These are phyloP conservation scores for Microdochium bolleyi DNA, from an alignment of 2,329 filamentous ascomycete species.

Conservation along the genomic window DNA sequence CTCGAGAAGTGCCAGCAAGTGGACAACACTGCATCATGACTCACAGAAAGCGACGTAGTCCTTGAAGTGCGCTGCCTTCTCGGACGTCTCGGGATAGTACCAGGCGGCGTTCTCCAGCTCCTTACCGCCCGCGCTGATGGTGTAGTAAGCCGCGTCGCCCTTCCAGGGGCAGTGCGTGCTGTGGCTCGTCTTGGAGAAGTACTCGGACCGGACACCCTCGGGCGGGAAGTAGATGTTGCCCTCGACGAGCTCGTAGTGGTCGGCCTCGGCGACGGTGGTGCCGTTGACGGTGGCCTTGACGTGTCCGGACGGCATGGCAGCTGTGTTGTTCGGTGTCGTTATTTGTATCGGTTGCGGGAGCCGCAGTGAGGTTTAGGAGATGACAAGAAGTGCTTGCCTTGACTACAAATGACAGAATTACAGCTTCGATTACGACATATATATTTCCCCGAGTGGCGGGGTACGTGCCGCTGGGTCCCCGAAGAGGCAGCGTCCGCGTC, in stretches of 20 bases:
- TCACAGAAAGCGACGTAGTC: slow-evolving; percentile 51
- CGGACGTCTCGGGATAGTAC: slow-evolving; percentile 45
- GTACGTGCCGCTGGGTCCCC: no score
- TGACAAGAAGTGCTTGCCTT: no score
- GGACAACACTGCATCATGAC: no score
- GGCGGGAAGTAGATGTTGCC: slow-evolving; percentile 50
- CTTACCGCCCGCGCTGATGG: slow-evolving; percentile 36
- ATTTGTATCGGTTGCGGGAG: no score
- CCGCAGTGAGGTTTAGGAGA: no score
- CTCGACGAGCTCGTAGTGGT: slow-evolving; percentile 47
- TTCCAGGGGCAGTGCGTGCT: slow-evolving; percentile 49
- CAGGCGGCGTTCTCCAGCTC: slow-evolving; percentile 46
- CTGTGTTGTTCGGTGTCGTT: slow-evolving; percentile 1
- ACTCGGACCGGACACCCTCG: slow-evolving; percentile 31
- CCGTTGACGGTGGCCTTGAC: slow-evolving; percentile 38
- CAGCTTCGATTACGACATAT: no score
- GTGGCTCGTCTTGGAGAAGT: slow-evolving; percentile 34
- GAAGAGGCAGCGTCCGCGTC: not conserved
- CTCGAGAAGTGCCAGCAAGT: no score
- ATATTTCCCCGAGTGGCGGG: no score
- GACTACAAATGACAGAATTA: no score
- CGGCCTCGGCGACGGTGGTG: slow-evolving; percentile 39
- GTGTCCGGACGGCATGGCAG: slow-evolving; percentile 19
- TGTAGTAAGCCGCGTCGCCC: slow-evolving; percentile 49
- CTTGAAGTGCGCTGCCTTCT: slow-evolving; percentile 41